Evolutionary conservation across 345 rosid species (phyloP).

Genomic region (Gossypium rotundifolium): DNA sequence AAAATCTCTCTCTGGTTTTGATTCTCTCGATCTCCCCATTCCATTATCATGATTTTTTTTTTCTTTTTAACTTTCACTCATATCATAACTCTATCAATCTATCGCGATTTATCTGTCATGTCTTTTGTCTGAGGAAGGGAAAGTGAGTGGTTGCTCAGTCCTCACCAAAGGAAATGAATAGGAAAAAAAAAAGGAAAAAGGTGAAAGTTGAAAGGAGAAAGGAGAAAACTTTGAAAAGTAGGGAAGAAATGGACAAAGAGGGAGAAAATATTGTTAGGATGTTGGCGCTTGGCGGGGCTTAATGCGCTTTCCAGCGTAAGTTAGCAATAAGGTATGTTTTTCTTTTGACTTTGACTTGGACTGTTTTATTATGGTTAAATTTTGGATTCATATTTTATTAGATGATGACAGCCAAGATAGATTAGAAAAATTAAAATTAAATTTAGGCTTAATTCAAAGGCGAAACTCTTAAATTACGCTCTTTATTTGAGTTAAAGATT

Average conservation of each 20-base stretch:
- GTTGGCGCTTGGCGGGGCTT: not conserved
- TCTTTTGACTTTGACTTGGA: no score
- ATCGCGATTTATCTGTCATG: conserved; percentile 45
- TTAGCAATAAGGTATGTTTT: not conserved
- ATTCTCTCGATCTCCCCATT: conserved; percentile 38
- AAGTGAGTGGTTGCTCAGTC: conserved; percentile 18
- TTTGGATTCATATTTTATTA: no score
- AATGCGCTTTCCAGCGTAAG: not conserved
- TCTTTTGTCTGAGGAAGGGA: not conserved
- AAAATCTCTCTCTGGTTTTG: conserved; percentile 26
- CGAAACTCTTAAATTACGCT: no score
- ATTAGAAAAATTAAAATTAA: no score
- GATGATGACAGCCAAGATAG: no score
- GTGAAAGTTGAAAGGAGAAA: not conserved
- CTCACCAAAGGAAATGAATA: not conserved
- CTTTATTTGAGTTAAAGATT: no score
- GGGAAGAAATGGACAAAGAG: not conserved
- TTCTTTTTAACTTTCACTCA: not conserved
- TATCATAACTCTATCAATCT: not conserved
- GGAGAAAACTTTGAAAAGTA: not conserved
- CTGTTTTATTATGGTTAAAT: no score
- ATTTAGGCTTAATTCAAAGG: no score
- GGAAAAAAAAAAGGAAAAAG: not conserved
- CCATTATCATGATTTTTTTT: conserved; percentile 31
- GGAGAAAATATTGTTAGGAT: not conserved